Percentiles rank a stretch among this genome's conserved stretches.
phyloP scores from a whole-genome alignment of 208 protist genomes.

The Acanthamoeba lenticulata region DNA sequence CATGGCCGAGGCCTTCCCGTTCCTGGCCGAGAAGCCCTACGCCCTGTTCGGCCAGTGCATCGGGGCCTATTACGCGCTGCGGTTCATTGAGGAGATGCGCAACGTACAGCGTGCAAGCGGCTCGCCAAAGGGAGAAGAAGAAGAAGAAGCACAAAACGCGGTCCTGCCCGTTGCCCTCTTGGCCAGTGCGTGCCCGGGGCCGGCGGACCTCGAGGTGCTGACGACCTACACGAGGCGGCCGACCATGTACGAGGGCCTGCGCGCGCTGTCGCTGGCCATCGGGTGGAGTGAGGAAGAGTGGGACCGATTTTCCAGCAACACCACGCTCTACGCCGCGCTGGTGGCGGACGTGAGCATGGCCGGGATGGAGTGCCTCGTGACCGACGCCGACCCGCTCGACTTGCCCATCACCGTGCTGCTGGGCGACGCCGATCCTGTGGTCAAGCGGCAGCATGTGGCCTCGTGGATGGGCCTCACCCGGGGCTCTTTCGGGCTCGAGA shows the following conservation, averaged over 20 bases:
- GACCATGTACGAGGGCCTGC: constrained; percentile 52
- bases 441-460: constrained; percentile 7
- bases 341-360: constrained; percentile 51
- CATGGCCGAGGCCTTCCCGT: constrained; percentile 26
- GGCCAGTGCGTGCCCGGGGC: constrained; percentile 20
- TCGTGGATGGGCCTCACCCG: constrained; percentile 24
- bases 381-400: neutral
- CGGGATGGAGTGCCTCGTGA: neutral
- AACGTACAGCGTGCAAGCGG: neutral
- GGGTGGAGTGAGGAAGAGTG: constrained; percentile 65
- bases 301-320: constrained; percentile 48
- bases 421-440: constrained; percentile 30
- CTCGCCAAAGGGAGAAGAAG: neutral
- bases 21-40: constrained; percentile 57
- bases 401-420: constrained; percentile 18
- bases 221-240: neutral
- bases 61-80: constrained; percentile 32
- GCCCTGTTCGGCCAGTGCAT: constrained; percentile 60
- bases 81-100: constrained; percentile 49
- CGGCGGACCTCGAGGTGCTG: constrained; percentile 29
- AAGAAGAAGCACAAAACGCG: neutral
- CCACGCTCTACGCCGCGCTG: constrained; percentile 20
- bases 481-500: constrained; percentile 1
- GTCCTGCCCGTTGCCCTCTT: neutral
- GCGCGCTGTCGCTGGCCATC: constrained; percentile 27